Evolutionary conservation across 2,329 filamentous ascomycete genomes (phyloP), one percentile per base, ranked within the genome.

Genomic region (Rugonectria rugulosa): DNA sequence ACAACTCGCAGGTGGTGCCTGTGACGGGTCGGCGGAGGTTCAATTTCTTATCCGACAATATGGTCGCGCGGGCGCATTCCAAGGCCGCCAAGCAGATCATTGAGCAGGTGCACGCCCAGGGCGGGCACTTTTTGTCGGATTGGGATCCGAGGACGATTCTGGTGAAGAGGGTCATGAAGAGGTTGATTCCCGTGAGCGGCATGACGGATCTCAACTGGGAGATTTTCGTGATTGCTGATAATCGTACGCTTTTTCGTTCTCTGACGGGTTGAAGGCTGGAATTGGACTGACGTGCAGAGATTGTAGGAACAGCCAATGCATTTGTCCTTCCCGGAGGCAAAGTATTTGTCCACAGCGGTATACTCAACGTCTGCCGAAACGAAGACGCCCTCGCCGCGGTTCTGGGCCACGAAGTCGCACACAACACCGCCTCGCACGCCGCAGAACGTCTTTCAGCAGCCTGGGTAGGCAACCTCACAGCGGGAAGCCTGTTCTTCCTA

Each of bases 261-360:
- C 34, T 5, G 2, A 6, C 4, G 24, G 21, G n/a, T 20, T 26
- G n/a, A n/a, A 8, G 17, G 41, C 4, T 27, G 24, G 21, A n/a
- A 15, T 45, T 43, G 17, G 32, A 12, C 45, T 57, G 24, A 63
- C 42, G 32, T 10, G 3, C 23, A 10, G 34, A 17, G 17, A 10
- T 24, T 27, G n/a, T 45, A 80, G 77, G 66, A 34, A 82, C 81
- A 32, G 79, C 81, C 60, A 94, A 94, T 65, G 90, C 90, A 0
- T 92, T 93, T 67, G 89, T 94, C 1, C 80, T 92, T 6, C 90
- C 90, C 0, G 89, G 86, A 5, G 89, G 90, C 20, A 92, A 92
- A 65, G 89, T 94, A 1, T 93, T 93, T 69, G 89, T 94, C 2
- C 89, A 86, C 68, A 88, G 85, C 60, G 90, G 90, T 31, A 86